Evolutionary conservation across 345 rosid species (phyloP), one percentile per base, ranked within the genome.

Genomic region (Hibiscus syriacus): DNA sequence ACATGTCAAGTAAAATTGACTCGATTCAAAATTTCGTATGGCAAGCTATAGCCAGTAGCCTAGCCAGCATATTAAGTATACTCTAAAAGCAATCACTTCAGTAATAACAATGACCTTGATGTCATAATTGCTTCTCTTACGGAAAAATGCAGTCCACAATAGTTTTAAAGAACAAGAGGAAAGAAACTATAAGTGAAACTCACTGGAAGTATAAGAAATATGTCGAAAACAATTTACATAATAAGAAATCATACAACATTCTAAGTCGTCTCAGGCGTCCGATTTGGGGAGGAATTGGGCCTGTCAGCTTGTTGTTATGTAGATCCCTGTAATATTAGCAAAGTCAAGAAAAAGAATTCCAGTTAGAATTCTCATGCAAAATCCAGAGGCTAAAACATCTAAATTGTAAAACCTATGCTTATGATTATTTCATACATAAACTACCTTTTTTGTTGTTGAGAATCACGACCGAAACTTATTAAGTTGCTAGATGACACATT

Each of bases 241-340:
- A 23, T 17, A 65, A 68, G 64, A 64, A 72, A 62, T 77, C 80
- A 66, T 89, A 94, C 99, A 94, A 70, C 54, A 84, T 16, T 45
- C 50, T 45, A 45, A 45, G 50, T 16, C 84, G 91, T 81, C 78
- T 91, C 70, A 94, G 77, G 53, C 96, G 73, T 41, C 97, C 97
- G 73, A 94, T 91, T 78, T 89, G 99, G 12, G 97, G 89, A 70
- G 99, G 99, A 75, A 94, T 89, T 56, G 97, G 96, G 68, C 99
- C 99, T 5, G 97, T 91, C 75, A 94, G 52, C 80, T 91, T 94
- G 86, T 94, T 91, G 78, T 87, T 94, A 77, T 91, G 99, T 26
- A 94, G 88, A 84, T 94, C 99, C 85, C 96, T 91, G 86, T 10
- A 17, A 45, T 30, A 26, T 23, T 45, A 26, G 7, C 54, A 16